Evolutionary conservation across 805 yeast species (phyloP).

Genomic region (Wickerhamomyces chaumierensis): DNA sequence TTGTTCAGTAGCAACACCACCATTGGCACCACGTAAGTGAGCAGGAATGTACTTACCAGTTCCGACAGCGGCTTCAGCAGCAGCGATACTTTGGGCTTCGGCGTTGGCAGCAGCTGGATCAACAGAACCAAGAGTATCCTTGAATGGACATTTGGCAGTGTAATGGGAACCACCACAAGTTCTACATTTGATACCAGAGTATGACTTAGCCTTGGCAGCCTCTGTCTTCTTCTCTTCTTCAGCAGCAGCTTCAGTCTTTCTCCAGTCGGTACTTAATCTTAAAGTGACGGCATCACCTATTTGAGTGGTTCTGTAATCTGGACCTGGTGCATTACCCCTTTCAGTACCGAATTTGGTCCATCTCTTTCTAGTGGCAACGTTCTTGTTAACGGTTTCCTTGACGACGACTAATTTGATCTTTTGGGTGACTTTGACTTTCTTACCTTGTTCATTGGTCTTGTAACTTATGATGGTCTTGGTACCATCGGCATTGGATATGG

Average conservation of each 20-base stretch:
- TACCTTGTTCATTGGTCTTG: conserved; percentile 65
- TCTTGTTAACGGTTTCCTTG: conserved; percentile 72
- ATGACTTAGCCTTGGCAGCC: conserved; percentile 32
- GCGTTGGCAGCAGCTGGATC: conserved; percentile 36
- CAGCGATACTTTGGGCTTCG: conserved; percentile 22
- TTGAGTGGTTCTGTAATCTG: conserved; percentile 80
- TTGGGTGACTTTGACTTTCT: conserved; percentile 81
- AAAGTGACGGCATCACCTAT: conserved; percentile 76
- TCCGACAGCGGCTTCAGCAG: conserved; percentile 21
- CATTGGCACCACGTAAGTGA: conserved; percentile 34
- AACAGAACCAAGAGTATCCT: conserved; percentile 60
- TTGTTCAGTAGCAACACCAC: conserved; percentile 22
- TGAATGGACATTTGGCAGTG: conserved; percentile 92
- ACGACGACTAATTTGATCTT: conserved; percentile 67
- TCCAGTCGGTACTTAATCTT: conserved; percentile 67
- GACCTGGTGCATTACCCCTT: conserved; percentile 64
- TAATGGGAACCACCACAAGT: conserved; percentile 89
- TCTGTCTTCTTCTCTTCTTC: conserved; percentile 40
- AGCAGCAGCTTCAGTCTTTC: conserved; percentile 63
- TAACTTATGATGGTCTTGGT: conserved; percentile 79
- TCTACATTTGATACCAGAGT: conserved; percentile 60
- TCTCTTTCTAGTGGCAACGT: conserved; percentile 75
- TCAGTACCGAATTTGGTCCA: conserved; percentile 90
- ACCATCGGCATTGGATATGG: conserved; percentile 74
- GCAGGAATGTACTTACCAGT: conserved; percentile 55